A percentile compares a stretch with the other conserved stretches of the same genome.
These are phyloP conservation scores for Hapsidospora chrysogenum DNA, from an alignment of 495 filamentous ascomycete species.

Conservation along the genomic window DNA sequence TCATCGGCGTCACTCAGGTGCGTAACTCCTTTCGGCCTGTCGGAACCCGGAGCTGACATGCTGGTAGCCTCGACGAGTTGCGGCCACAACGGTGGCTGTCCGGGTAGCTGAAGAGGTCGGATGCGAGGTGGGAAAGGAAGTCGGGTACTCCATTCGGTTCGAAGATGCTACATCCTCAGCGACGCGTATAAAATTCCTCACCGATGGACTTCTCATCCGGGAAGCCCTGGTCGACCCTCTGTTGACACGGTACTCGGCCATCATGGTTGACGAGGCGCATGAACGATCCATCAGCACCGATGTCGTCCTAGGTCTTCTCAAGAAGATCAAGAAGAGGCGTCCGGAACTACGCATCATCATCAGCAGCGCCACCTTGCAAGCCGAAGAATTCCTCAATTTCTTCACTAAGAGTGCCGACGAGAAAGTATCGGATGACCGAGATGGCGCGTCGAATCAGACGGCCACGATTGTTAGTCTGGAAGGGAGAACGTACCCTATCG, in stretches of 20 bases:
- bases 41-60: background rate
- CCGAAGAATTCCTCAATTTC: conserved; percentile 73
- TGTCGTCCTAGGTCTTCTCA: conserved; percentile 80
- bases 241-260: conserved; percentile 81
- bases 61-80: conserved; percentile 71
- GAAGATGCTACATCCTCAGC: conserved; percentile 82
- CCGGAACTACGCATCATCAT: conserved; percentile 78
- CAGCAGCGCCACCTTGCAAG: conserved; percentile 88
- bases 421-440: conserved; percentile 22
- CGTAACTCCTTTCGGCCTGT: conserved; percentile 6
- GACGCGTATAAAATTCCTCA: conserved; percentile 90
- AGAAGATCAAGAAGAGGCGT: conserved; percentile 75
- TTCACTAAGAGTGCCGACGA: conserved; percentile 33
- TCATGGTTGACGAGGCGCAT: conserved; percentile 98
- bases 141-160: conserved; percentile 93
- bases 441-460: conserved; percentile 8
- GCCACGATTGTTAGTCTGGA: conserved; percentile 78
- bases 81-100: conserved; percentile 79
- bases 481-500: conserved; percentile 84
- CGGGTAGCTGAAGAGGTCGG: conserved; percentile 89
- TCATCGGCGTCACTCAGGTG: conserved; percentile 87
- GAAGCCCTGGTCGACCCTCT: conserved; percentile 90
- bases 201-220: conserved; percentile 85
- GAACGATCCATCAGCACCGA: conserved; percentile 92
- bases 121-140: conserved; percentile 80